These are phyloP conservation scores for Cudoniella acicularis DNA, from an alignment of 495 filamentous ascomycete genomes.

Conservation along the genomic window DNA sequence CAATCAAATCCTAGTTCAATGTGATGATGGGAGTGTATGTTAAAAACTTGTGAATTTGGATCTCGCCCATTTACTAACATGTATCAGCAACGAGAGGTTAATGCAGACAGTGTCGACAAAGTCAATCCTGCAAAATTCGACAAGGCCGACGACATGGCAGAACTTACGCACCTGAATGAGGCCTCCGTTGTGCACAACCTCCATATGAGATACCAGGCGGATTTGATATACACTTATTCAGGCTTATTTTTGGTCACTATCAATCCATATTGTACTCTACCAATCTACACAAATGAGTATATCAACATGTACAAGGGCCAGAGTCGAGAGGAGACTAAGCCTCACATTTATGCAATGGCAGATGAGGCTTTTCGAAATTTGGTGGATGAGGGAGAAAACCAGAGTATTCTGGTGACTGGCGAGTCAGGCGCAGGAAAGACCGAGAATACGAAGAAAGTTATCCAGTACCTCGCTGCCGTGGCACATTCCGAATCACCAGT, in stretches of 20 bases:
- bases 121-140: slow-evolving; percentile 99
- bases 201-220: slow-evolving; percentile 86
- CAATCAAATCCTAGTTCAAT: slow-evolving; percentile 74
- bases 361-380: slow-evolving; percentile 95
- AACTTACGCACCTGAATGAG: slow-evolving; percentile 96
- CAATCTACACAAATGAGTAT: slow-evolving; percentile 96
- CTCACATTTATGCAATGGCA: slow-evolving; percentile 98
- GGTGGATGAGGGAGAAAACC: slow-evolving; percentile 91
- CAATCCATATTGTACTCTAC: slow-evolving; percentile 91
- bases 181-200: slow-evolving; percentile 97
- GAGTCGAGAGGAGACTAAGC: slow-evolving; percentile 86
- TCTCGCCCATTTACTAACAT: background rate
- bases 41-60: too few relatives aligned
- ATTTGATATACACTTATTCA: slow-evolving; percentile 98
- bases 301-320: slow-evolving; percentile 94
- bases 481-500: slow-evolving; percentile 74
- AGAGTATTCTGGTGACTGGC: slow-evolving; percentile 96
- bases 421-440: slow-evolving; percentile 99
- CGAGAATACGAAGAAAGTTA: slow-evolving; percentile 99
- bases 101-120: slow-evolving; percentile 86
- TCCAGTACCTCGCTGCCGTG: slow-evolving; percentile 95
- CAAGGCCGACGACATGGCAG: slow-evolving; percentile 98
- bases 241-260: slow-evolving; percentile 95
- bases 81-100: slow-evolving; percentile 76
- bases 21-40: slow-evolving; percentile 87